Conservation (phyloP, 2,329 filamentous ascomycete species). For the Botrytis tulipae region DNA sequence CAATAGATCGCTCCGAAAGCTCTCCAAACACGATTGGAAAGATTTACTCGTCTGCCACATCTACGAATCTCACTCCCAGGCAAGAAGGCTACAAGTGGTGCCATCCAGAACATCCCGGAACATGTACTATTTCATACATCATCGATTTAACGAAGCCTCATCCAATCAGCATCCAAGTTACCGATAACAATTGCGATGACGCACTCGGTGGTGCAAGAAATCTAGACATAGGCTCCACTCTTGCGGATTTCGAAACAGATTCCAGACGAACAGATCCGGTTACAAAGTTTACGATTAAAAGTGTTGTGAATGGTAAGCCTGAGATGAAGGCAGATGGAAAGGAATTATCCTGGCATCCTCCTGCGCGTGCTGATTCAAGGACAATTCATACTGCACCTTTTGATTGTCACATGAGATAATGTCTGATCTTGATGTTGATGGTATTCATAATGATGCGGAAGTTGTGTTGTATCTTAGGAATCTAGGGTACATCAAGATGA, state of each 20-base stretch:
- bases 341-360: neutral
- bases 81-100: neutral
- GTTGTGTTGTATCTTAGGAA: fast-evolving
- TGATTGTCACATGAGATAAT: neutral
- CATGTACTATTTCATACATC: neutral
- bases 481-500: neutral
- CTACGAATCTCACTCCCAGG: neutral
- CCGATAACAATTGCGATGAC: neutral
- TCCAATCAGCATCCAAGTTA: neutral
- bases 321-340: neutral
- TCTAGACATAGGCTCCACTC: neutral
- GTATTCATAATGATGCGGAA: neutral
- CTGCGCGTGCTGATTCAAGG: neutral
- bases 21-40: too few relatives aligned
- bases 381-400: neutral
- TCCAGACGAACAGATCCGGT: neutral
- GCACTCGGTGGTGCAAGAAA: neutral
- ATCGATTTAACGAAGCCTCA: neutral
- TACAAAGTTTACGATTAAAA: neutral
- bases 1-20: neutral
- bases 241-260: neutral
- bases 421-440: too few relatives aligned
- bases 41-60: neutral
- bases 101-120: neutral
- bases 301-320: neutral